A percentile compares a stretch with the other conserved stretches of the same genome.
These are phyloP conservation scores for Chloropicon primus DNA, from an alignment of 139 green algal species.

Conservation along the genomic window DNA sequence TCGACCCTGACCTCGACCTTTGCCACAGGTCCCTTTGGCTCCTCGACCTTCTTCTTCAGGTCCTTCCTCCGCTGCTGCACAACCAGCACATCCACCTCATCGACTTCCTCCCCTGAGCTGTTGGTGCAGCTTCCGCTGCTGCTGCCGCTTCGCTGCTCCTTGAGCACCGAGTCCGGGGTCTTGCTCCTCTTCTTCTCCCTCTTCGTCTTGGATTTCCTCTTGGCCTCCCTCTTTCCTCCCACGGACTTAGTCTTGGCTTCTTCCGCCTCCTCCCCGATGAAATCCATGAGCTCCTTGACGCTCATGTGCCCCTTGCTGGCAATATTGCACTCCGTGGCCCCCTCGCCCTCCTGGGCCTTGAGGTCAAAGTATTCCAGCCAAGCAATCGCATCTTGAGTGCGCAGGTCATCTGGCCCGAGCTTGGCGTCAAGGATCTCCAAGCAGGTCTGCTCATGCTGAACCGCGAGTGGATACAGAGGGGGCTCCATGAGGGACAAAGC, in stretches of 20 bases:
- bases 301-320: constrained; percentile 11
- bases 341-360: constrained; percentile 27
- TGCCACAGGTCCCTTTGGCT: too few relatives aligned
- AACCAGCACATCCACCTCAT: not conserved
- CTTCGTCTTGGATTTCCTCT: constrained; percentile 1
- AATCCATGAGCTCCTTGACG: constrained; percentile 14
- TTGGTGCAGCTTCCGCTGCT: not conserved
- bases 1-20: too few relatives aligned
- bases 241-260: constrained; percentile 5
- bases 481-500: constrained; percentile 33
- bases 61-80: not conserved
- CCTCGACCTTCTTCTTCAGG: not conserved
- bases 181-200: constrained; percentile 5
- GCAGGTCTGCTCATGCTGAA: constrained; percentile 30
- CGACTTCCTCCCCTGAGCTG: not conserved
- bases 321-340: constrained; percentile 9
- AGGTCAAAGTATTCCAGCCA: constrained; percentile 38
- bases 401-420: constrained; percentile 24
- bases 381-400: constrained; percentile 25
- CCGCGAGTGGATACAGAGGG: constrained; percentile 18
- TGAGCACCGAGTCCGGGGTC: not conserved
- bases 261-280: constrained; percentile 16
- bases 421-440: constrained; percentile 24
- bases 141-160: not conserved
- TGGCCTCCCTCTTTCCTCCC: constrained; percentile 8